These are phyloP conservation scores for Mimosa pudica DNA, from an alignment of 306 rosid species.

Conservation along the genomic window DNA sequence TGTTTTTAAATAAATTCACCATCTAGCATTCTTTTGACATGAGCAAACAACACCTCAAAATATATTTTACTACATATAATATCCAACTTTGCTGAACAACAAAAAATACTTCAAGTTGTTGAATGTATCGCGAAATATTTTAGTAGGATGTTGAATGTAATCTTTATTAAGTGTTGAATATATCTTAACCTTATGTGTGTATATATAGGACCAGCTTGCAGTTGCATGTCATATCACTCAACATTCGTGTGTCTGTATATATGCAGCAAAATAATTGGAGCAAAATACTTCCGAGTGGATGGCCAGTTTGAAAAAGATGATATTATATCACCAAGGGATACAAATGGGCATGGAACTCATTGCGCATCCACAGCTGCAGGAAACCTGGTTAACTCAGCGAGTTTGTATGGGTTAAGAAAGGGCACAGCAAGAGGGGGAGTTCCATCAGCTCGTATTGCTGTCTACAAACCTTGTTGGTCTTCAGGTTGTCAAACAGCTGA, in stretches of 20 bases:
- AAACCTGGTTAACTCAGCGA: conserved; percentile 31
- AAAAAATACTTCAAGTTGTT: too few relatives aligned
- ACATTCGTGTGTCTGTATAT: background rate
- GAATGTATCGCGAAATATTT: too few relatives aligned
- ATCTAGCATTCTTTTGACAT: too few relatives aligned
- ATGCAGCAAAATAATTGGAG: conserved; percentile 51
- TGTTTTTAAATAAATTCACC: too few relatives aligned
- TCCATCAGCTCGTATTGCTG: conserved; percentile 24
- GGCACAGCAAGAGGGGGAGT: conserved; percentile 41
- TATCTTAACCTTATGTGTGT: too few relatives aligned
- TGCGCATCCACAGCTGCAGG: conserved; percentile 46
- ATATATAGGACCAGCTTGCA: background rate
- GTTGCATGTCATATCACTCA: background rate
- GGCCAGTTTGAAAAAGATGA: background rate
- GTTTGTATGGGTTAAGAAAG: conserved; percentile 26
- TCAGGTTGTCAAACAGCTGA: conserved; percentile 22
- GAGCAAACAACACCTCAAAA: too few relatives aligned
- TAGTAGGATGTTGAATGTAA: too few relatives aligned
- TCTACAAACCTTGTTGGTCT: conserved; percentile 10
- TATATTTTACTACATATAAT: too few relatives aligned
- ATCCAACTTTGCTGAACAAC: too few relatives aligned
- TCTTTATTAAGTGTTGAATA: too few relatives aligned
- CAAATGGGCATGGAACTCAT: conserved; percentile 49
- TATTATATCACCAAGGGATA: conserved; percentile 42
- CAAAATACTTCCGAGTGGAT: conserved; percentile 33